Evolutionary conservation across 768 basidiomycete genomes (phyloP).

Genomic region (Xanthoconium stramineum): DNA sequence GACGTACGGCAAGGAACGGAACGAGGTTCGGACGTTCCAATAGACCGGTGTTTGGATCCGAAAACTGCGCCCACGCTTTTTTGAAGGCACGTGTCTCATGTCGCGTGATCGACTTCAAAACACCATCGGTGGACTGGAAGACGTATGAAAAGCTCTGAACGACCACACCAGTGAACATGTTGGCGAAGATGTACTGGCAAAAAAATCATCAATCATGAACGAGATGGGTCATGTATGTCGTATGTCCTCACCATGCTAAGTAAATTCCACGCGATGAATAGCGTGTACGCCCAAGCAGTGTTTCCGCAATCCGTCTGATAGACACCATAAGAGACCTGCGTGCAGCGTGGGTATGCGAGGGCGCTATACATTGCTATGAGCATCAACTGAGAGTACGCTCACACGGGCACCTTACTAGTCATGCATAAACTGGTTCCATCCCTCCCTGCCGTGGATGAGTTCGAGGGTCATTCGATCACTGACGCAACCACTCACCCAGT

Average conservation of each 20-base stretch:
- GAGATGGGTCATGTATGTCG: constrained; percentile 11
- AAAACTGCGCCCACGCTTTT: constrained; percentile 87
- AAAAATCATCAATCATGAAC: neutral
- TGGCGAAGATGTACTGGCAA: constrained; percentile 86
- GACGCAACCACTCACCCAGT: constrained; percentile 62
- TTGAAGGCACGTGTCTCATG: constrained; percentile 95
- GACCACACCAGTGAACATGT: constrained; percentile 95
- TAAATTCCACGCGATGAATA: constrained; percentile 95
- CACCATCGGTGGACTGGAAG: constrained; percentile 82
- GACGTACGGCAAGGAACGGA: constrained; percentile 77
- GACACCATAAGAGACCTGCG: constrained; percentile 43
- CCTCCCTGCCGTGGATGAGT: constrained; percentile 50
- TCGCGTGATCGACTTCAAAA: constrained; percentile 70
- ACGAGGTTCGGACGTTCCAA: constrained; percentile 68
- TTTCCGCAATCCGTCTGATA: constrained; percentile 87
- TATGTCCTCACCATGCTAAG: constrained; percentile 75
- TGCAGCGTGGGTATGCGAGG: constrained; percentile 77
- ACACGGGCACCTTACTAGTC: constrained; percentile 59
- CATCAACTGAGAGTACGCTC: neutral
- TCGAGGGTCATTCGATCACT: neutral
- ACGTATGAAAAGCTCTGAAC: constrained; percentile 97
- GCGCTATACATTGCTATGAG: constrained; percentile 45
- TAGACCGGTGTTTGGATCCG: constrained; percentile 74
- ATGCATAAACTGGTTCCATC: constrained; percentile 98
- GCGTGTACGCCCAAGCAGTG: constrained; percentile 70